These are phyloP conservation scores for Saccharata proteae DNA, from an alignment of 2,329 filamentous ascomycete species.

Conservation along the genomic window DNA sequence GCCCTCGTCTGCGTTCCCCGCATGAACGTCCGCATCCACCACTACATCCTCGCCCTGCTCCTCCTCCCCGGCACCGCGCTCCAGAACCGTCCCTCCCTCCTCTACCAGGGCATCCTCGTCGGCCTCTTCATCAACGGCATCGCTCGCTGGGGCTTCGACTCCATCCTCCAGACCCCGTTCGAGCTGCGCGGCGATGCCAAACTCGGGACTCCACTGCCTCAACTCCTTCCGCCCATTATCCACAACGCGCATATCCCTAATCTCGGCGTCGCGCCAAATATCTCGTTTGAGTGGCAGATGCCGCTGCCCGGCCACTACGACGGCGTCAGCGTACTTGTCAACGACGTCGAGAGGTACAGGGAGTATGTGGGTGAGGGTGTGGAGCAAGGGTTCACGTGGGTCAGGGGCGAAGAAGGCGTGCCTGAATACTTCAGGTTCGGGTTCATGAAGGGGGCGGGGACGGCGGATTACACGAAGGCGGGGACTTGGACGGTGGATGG, in stretches of 20 bases:
- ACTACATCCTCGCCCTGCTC: slow-evolving; percentile 82
- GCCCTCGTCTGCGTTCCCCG: slow-evolving; percentile 61
- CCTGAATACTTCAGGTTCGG: slow-evolving; percentile 71
- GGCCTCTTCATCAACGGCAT: slow-evolving; percentile 91
- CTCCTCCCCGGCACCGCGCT: slow-evolving; percentile 80
- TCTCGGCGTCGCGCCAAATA: slow-evolving; percentile 37
- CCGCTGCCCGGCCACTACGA: slow-evolving; percentile 44
- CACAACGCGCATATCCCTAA: slow-evolving; percentile 33
- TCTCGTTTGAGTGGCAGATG: slow-evolving; percentile 49
- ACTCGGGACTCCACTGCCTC: slow-evolving; percentile 48
- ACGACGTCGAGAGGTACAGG: slow-evolving; percentile 74
- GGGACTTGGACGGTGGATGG: slow-evolving; percentile 55
- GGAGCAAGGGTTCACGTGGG: slow-evolving; percentile 46
- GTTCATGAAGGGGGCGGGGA: slow-evolving; percentile 53
- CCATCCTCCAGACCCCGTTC: slow-evolving; percentile 69
- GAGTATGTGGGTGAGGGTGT: slow-evolving; percentile 51
- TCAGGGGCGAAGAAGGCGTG: slow-evolving; percentile 25
- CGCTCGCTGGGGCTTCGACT: slow-evolving; percentile 86
- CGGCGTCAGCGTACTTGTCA: slow-evolving; percentile 68
- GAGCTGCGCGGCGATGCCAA: slow-evolving; percentile 48
- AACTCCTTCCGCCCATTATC: slow-evolving; percentile 31
- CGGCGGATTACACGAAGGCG: slow-evolving; percentile 63
- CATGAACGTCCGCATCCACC: slow-evolving; percentile 78
- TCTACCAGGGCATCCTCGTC: slow-evolving; percentile 82
- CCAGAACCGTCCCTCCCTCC: slow-evolving; percentile 69